phyloP scores from a whole-genome alignment of 2,329 filamentous ascomycete genomes.

The Penicillium paneum region DNA sequence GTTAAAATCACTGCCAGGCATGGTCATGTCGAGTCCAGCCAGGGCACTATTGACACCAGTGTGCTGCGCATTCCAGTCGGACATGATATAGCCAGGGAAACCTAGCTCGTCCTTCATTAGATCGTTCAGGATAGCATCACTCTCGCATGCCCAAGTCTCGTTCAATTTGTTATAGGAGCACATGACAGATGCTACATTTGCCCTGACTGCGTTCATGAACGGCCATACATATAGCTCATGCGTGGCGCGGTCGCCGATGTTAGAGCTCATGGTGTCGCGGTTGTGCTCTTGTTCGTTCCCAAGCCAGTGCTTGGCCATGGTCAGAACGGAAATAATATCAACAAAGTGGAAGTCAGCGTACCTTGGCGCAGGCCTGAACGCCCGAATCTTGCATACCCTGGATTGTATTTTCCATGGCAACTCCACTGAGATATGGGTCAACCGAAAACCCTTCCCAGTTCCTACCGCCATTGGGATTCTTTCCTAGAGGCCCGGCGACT shows the following conservation, averaged over 20 bases:
- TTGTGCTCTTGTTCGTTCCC: constrained; percentile 64
- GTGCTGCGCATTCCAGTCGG: constrained; percentile 78
- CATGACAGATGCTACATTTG: constrained; percentile 57
- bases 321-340: constrained; percentile 51
- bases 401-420: constrained; percentile 43
- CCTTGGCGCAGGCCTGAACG: constrained; percentile 25
- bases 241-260: constrained; percentile 69
- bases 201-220: constrained; percentile 68
- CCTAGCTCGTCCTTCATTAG: constrained; percentile 75
- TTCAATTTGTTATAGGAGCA: constrained; percentile 63
- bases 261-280: constrained; percentile 39
- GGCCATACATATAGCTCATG: constrained; percentile 78
- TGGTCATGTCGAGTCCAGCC: constrained; percentile 80
- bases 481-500: constrained; percentile 44
- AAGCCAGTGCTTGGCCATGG: constrained; percentile 54
- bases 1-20: constrained; percentile 59
- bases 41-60: constrained; percentile 63
- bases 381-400: constrained; percentile 58
- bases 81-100: constrained; percentile 77
- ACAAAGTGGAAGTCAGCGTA: background rate
- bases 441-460: constrained; percentile 45
- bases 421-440: constrained; percentile 47
- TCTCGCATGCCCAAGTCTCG: constrained; percentile 76
- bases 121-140: constrained; percentile 71
- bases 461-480: constrained; percentile 18